Conservation (phyloP, 352 stramenopile species). For the Phytophthora tentaculata region DNA sequence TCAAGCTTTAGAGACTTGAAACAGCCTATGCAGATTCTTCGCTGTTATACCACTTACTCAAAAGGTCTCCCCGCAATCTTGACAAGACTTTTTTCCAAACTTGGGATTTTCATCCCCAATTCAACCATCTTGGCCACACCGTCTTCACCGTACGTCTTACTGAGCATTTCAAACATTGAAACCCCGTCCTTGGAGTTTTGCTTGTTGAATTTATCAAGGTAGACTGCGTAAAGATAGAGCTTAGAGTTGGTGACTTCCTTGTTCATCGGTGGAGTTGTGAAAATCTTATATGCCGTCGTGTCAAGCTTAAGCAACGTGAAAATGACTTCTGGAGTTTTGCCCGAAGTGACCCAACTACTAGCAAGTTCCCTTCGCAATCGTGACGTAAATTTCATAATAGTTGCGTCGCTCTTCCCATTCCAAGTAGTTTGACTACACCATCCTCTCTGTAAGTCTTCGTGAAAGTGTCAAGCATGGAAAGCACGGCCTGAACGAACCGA, state of each 20-base stretch:
- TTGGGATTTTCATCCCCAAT: neutral
- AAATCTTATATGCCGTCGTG: neutral
- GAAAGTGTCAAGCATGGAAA: slow-evolving; percentile 14
- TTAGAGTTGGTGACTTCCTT: neutral
- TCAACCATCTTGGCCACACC: slow-evolving; percentile 8
- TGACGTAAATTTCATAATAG: neutral
- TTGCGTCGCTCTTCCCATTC: neutral
- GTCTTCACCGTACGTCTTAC: slow-evolving; percentile 8
- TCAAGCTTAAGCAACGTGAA: slow-evolving; percentile 13
- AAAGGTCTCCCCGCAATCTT: neutral
- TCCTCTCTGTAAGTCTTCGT: slow-evolving; percentile 8
- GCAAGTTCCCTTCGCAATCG: neutral
- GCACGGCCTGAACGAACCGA: too few relatives aligned
- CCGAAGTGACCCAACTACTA: neutral
- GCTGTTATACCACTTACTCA: neutral
- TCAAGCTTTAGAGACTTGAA: slow-evolving; percentile 13
- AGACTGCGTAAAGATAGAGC: neutral
- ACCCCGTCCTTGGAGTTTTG: slow-evolving; percentile 1
- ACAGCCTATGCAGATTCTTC: neutral
- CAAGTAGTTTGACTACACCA: slow-evolving; percentile 3
- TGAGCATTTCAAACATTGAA: slow-evolving; percentile 15
- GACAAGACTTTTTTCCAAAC: neutral
- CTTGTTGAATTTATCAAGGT: slow-evolving; percentile 13
- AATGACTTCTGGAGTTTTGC: neutral
- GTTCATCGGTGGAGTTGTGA: neutral